Base-by-base conservation (phyloP, 176 grass and related monocot species). In the Aegilops bicornis region DNA sequence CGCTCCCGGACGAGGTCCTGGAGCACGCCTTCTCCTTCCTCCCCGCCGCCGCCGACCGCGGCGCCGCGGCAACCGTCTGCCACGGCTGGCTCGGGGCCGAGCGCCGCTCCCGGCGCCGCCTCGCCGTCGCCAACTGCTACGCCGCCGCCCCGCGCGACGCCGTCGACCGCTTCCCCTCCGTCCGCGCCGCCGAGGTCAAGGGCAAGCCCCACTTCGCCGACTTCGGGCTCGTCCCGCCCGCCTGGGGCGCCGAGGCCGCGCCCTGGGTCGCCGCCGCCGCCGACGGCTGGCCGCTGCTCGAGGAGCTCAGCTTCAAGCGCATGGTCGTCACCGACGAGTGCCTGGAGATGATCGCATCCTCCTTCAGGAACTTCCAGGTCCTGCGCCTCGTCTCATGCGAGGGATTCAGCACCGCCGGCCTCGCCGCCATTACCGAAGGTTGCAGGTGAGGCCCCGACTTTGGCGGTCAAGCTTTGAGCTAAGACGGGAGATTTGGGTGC, bases 301-400 rank as follows among this genome's bases (percentile, higher is more conserved):
- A 95, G 90, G 93, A 95, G 90, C 86, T 95, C 22, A 85, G 86
- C 76, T 84, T 95, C 70, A 95, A 95, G 83, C 79, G 93, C 83
- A 95, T 95, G 93, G 86, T 90, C 42, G 88, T 95, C 80, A 88
- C 90, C 48, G 93, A 95, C 81, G 93, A 95, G 36, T 95, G 93
- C 80, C 93, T 95, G 37, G 93, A 95, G 83, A 69, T 90, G 76
- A 86, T 92, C 29, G 90, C 93, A 11, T 78, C 90, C 2, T 92
- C 86, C 10, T 95, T 95, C 80, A 87, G 84, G 64, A 95, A 95
- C 81, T 89, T 95, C 77, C 87, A 90, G 78, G 91, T 89, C 13
- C 91, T 95, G 30, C 87, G 89, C 6, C 86, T 95, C 29, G 74
- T 86, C 50, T 93, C 88, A 5, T 95, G 93, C 93, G 93, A 95